phyloP scores from a whole-genome alignment of 75 land plant genomes.

The Gnetum montanum region DNA sequence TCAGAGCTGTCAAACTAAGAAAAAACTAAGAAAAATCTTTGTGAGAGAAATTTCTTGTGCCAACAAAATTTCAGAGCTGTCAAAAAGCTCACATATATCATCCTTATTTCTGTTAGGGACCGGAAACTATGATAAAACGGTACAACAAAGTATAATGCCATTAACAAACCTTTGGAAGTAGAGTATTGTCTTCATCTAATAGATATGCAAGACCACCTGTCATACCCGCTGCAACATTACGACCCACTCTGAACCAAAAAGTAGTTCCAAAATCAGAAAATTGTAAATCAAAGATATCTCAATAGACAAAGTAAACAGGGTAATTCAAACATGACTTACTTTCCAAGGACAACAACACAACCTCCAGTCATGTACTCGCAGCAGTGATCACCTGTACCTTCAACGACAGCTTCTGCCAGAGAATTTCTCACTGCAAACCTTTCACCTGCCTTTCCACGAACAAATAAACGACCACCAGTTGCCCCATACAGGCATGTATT shows the following conservation, averaged over 20 bases:
- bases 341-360: slow-evolving; percentile 94
- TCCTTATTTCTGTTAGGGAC: no score
- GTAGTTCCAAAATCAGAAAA: no score
- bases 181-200: slow-evolving; percentile 90
- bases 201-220: slow-evolving; percentile 94
- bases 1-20: no score
- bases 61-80: no score
- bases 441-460: slow-evolving; percentile 96
- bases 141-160: neutral
- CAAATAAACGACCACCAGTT: slow-evolving; percentile 91
- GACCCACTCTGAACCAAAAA: slow-evolving; percentile 61
- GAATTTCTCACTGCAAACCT: slow-evolving; percentile 96
- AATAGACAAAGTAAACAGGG: no score
- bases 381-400: slow-evolving; percentile 94
- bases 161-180: slow-evolving; percentile 75
- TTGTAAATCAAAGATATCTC: no score
- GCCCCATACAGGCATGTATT: slow-evolving; percentile 98
- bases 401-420: slow-evolving; percentile 90
- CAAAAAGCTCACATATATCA: no score
- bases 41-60: no score
- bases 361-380: slow-evolving; percentile 99
- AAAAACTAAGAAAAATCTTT: no score
- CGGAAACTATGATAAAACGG: no score
- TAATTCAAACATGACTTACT: slow-evolving; percentile 79
- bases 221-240: slow-evolving; percentile 99